Base-by-base conservation (phyloP, 495 filamentous ascomycete genomes). In the Amphirosellinia nigrospora region DNA sequence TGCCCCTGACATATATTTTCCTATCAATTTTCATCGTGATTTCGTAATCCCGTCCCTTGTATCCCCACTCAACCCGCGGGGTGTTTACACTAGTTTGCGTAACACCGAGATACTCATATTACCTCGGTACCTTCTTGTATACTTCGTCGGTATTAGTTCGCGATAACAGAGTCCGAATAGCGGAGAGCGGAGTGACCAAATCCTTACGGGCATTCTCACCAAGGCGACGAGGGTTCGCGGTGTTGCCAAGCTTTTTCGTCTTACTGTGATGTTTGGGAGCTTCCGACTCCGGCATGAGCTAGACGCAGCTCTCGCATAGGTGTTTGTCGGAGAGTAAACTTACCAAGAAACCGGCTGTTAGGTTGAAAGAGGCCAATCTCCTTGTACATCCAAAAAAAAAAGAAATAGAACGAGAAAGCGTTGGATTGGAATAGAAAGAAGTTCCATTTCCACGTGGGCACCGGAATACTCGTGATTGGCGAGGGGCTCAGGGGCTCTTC, bases 301-400 rank as follows among this genome's bases (percentile, higher is more conserved):
- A 26, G 41, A 68, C 52, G 66, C 66, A 68, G 19, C 53, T 68
- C 66, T 68, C 55, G 66, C 66, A 48, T 60, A 50, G 55, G 28
- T 53, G 10, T 36, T 13, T 34, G 34, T 50, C 13, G 30, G 16
- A 23, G 38, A 34, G 28, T 38, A 64, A 3, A 34, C 9, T 15
- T 39, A 16, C 19, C 34, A 32, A 43, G 23, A 16, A 34, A 32
- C 34, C 46, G 19, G 19, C 46, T 55, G 36, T 26, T 13, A 67
- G 64, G 64, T 52, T 61, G 66, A 68, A 48, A 26, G 36, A 61
- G n/a, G 11, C 21, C 19, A 28, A 39, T 38, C 56, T 39, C 56
- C 56, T 32, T 34, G 56, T 26, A 60, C n/a, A 60, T n/a, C 32
- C 39, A 61, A 23, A 61, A 61, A n/a, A n/a, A n/a, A n/a, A n/a